Evolutionary conservation across 1,139 yeast species (phyloP), one percentile per base, ranked within the genome.

Genomic region (Chernovozyma aurita): DNA sequence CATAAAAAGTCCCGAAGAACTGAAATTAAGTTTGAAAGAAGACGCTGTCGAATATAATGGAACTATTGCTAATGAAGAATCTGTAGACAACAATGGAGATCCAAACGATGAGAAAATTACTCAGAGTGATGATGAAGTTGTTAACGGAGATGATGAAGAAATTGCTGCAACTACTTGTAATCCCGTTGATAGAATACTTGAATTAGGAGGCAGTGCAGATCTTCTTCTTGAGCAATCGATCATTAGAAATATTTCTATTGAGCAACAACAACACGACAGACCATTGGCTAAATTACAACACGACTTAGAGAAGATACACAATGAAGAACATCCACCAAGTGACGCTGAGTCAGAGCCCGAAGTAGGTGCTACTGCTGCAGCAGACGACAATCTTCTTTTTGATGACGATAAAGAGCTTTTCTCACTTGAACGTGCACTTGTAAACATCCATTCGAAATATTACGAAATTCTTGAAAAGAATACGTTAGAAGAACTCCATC

Each of bases 281-380:
- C 96, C 96, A 0, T 63, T 88, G 43, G 95, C 95, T 0, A 84
- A 81, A 45, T 64, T 86, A 35, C 96, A 87, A 53, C 80, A 81
- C 49, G 80, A 81, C 47, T 64, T 87, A 42, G 90, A 84, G 41
- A 73, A 76, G 42, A 63, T 76, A 28, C 65, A 64, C 35, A 57
- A 53, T 30, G 61, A 57, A 20, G 60, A 55, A 30, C 59, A 60
- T 7, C 6, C 41, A 46, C 6, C 48, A 14, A 16, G n/a, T 16
- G 30, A 28, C 9, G 18, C 17, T 7, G 30, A 28, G 7, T 13
- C 17, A 6, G 17, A 12, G 6, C 6, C 17, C 13, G 34, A 31
- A 28, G 11, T 8, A n/a, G 28, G 17, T 11, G 24, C 20, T 25
- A 30, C 11, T 30, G 22, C n/a, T 5, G 66, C 65, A 8, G 74